Conservation (phyloP, 2,329 filamentous ascomycete genomes). For the Fusarium siculi region DNA sequence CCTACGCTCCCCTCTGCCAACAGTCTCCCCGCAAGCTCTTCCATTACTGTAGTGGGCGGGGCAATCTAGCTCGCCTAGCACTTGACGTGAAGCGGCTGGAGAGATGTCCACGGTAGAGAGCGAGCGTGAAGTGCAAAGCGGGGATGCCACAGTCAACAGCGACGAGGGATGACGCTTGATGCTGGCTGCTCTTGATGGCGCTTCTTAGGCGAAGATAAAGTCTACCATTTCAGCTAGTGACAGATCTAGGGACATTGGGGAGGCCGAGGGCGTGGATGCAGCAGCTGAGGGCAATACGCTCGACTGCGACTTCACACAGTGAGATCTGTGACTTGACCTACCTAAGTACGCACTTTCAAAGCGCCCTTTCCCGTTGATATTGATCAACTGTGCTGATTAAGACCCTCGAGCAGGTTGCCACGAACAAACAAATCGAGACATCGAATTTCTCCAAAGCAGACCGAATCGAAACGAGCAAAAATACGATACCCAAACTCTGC, state of each 20-base stretch:
- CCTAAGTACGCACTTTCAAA: fast-evolving
- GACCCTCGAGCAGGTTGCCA: fast-evolving
- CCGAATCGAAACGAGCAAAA: not conserved
- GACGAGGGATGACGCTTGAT: too few species aligned
- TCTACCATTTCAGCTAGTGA: fast-evolving
- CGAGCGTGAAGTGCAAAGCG: not conserved
- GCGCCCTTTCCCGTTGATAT: fast-evolving
- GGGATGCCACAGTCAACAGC: too few species aligned
- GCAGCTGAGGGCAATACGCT: not conserved
- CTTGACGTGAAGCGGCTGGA: fast-evolving
- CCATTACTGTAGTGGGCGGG: fast-evolving
- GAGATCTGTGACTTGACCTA: fast-evolving
- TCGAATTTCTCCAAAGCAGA: not conserved
- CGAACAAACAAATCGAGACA: fast-evolving
- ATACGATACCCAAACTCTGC: not conserved
- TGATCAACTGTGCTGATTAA: fast-evolving
- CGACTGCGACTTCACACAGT: not conserved
- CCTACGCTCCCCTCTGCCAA: fast-evolving
- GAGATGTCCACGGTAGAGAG: not conserved
- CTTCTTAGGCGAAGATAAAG: fast-evolving
- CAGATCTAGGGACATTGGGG: not conserved
- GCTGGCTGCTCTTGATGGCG: fast-evolving
- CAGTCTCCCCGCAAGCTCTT: fast-evolving
- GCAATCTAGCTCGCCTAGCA: fast-evolving
- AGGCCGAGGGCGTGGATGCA: not conserved